These are phyloP conservation scores for Cadophora sp. DNA, from an alignment of 2,329 filamentous ascomycete genomes.

Conservation along the genomic window DNA sequence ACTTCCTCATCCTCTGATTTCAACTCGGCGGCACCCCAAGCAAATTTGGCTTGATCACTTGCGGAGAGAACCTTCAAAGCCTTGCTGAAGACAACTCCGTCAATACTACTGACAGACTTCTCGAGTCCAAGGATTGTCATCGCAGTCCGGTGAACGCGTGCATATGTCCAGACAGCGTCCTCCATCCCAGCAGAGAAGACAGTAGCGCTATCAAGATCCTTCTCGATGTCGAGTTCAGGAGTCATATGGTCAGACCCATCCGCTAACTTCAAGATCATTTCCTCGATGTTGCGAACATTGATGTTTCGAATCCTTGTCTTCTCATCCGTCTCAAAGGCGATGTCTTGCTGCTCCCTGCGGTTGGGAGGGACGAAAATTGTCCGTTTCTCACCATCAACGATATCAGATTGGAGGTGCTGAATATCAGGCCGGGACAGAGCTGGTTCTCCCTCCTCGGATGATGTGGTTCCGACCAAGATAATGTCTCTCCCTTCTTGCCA, in stretches of 20 bases:
- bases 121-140: slow-evolving; percentile 55
- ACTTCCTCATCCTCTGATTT: slow-evolving; percentile 48
- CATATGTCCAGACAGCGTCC: slow-evolving; percentile 63
- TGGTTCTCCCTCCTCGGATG: slow-evolving; percentile 57
- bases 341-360: slow-evolving; percentile 47
- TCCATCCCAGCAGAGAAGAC: slow-evolving; percentile 49
- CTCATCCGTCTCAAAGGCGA: slow-evolving; percentile 55
- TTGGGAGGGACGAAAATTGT: slow-evolving; percentile 61
- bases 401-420: slow-evolving; percentile 51
- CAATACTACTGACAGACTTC: slow-evolving; percentile 40
- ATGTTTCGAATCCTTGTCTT: slow-evolving; percentile 58
- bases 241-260: slow-evolving; percentile 35
- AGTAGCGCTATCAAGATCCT: slow-evolving; percentile 36
- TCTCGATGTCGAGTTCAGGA: slow-evolving; percentile 39
- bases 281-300: slow-evolving; percentile 69
- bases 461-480: slow-evolving; percentile 80
- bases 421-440: slow-evolving; percentile 50
- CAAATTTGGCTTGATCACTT: slow-evolving; percentile 56
- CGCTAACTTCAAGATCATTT: slow-evolving; percentile 57
- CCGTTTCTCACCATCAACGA: slow-evolving; percentile 56
- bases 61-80: slow-evolving; percentile 51
- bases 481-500: slow-evolving; percentile 76
- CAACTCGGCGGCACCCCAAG: slow-evolving; percentile 50
- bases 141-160: slow-evolving; percentile 66
- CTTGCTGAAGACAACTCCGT: slow-evolving; percentile 45